Evolutionary conservation across 139 green algal species (phyloP).

Genomic region (Chlorella sorokiniana): DNA sequence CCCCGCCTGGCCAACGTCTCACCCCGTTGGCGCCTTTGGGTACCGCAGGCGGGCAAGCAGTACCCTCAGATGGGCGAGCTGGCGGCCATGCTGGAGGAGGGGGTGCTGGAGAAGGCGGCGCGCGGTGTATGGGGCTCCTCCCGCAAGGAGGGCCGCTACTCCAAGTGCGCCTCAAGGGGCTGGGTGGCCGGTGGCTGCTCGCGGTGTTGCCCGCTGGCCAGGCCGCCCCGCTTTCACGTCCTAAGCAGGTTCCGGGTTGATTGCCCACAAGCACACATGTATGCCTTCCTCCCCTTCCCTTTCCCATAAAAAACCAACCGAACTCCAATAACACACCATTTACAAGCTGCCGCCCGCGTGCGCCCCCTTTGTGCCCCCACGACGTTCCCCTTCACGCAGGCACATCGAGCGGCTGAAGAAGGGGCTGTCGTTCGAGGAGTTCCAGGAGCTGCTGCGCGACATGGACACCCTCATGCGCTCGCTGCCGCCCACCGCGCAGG

Average conservation of each 20-base stretch:
- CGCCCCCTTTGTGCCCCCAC: not conserved
- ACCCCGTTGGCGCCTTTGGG: not conserved
- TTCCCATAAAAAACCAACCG: too few species aligned
- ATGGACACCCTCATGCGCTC: constrained; percentile 72
- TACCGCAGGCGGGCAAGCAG: not conserved
- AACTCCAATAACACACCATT: not conserved
- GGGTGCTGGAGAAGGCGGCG: constrained; percentile 25
- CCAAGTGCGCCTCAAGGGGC: not conserved
- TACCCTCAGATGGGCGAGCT: constrained; percentile 29
- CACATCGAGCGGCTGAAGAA: constrained; percentile 38
- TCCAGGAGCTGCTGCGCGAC: constrained; percentile 67
- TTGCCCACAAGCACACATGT: too few species aligned
- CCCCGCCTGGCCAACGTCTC: not conserved
- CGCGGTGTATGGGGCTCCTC: constrained; percentile 1
- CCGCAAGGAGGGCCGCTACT: constrained; percentile 14
- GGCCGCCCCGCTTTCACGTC: too few species aligned
- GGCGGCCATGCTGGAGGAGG: constrained; percentile 33
- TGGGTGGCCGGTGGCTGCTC: not conserved
- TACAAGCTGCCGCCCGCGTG: not conserved
- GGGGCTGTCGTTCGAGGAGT: constrained; percentile 67
- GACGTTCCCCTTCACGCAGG: not conserved
- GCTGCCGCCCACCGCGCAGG: constrained; percentile 79
- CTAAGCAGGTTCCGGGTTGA: too few species aligned
- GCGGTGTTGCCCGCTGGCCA: not conserved
- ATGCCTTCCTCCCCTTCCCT: too few species aligned